Evolutionary conservation across 208 protist genomes (phyloP).

Genomic region (Acanthamoeba castellanii): DNA sequence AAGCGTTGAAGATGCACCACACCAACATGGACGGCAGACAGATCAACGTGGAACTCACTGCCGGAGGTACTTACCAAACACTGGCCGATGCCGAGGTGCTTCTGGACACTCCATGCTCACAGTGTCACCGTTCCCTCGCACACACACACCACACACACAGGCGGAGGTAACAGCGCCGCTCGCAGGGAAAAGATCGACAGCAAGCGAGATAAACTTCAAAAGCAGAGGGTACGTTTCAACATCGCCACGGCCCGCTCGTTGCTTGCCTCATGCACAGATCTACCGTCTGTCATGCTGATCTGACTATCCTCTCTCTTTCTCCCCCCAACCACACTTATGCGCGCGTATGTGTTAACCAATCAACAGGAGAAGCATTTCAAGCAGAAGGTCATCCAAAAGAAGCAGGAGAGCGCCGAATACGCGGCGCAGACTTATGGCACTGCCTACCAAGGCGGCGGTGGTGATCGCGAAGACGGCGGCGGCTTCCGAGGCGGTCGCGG

Average conservation of each 20-base stretch:
- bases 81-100: too few relatives aligned
- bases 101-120: too few relatives aligned
- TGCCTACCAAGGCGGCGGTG: neutral
- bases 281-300: too few relatives aligned
- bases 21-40: conserved; percentile 46
- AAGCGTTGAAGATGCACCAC: conserved; percentile 70
- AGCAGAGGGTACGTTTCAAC: neutral
- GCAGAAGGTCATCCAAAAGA: conserved; percentile 14
- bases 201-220: neutral
- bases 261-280: too few relatives aligned
- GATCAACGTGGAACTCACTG: conserved; percentile 71
- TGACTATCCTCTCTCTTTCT: neutral
- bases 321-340: neutral
- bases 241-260: neutral
- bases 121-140: too few relatives aligned
- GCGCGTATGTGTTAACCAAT: neutral
- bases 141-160: neutral
- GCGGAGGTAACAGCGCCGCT: neutral
- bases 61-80: conserved; percentile 3
- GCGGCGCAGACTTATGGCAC: neutral
- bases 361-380: conserved; percentile 61
- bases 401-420: conserved; percentile 21
- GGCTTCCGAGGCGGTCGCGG: neutral
- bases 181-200: conserved; percentile 6
- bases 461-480: neutral